Conservation (phyloP, 305 asterid genomes). For the Stenogyne calaminthoides region DNA sequence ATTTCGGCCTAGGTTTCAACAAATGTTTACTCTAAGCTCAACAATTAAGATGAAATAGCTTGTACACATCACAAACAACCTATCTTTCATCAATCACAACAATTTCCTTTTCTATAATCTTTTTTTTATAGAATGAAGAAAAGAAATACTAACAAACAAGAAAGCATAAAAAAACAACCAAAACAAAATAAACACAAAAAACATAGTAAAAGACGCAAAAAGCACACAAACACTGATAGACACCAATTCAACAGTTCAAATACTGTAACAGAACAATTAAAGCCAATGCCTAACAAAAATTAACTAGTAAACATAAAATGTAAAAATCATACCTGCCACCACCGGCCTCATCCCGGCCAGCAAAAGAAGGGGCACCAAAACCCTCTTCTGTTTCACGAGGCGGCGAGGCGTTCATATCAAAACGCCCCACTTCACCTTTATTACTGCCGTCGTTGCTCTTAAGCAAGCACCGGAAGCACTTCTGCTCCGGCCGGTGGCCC, state of each 20-base stretch:
- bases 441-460: slow-evolving; percentile 27
- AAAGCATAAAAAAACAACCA: neutral
- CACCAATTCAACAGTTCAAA: slow-evolving; percentile 9
- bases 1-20: neutral
- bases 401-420: slow-evolving; percentile 63
- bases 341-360: slow-evolving; percentile 34
- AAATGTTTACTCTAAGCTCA: neutral
- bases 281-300: slow-evolving; percentile 7
- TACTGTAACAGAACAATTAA: neutral
- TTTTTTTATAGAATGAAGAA: neutral
- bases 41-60: neutral
- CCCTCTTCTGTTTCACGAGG: slow-evolving; percentile 59
- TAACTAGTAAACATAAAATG: slow-evolving; percentile 24
- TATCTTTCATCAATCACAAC: neutral
- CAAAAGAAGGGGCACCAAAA: slow-evolving; percentile 31
- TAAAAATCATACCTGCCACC: slow-evolving; percentile 52
- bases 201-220: neutral
- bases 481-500: slow-evolving; percentile 40
- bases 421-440: slow-evolving; percentile 42
- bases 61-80: neutral
- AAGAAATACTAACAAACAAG: neutral
- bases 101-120: neutral
- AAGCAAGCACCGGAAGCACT: slow-evolving; percentile 52
- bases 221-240: slow-evolving; percentile 16
- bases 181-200: neutral